Evolutionary conservation across 2,329 filamentous ascomycete species (phyloP), one percentile per base, ranked within the genome.

Genomic region (Leptosphaerulina australis): DNA sequence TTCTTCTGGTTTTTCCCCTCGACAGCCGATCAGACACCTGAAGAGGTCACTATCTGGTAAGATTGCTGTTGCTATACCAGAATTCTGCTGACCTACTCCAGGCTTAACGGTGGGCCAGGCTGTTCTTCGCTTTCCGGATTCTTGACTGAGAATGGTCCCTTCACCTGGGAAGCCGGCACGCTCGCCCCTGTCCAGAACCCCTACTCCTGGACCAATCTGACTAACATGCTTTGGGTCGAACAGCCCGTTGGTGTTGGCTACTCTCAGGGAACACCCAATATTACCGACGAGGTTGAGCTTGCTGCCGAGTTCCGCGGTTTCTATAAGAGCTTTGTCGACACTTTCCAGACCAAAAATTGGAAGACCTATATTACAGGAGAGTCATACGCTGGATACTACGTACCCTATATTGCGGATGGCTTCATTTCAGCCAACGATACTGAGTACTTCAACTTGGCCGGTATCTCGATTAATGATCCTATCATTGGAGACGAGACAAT

Each of bases 71-170:
- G n/a, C 9, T 25, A n/a, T 9, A 1, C 18, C 30, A 10, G 5
- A 20, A 5, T 7, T 11, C n/a, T 46, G 17, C 48, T 57, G 14
- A 59, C 22, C 10, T 44, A 4, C 26, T 15, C 11, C 30, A 70
- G 67, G 68, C 63, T 73, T 39, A 73, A 74, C 36, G 71, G 70
- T 21, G 71, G 70, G 7, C 73, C 74, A 5, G 74, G 74, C 2
- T 76, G 74, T 55, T 69, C 62, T 24, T 88, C 85, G 1, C 77
- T 90, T 5, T 80, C 85, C 58, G 88, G 87, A 6, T 76, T 92
- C 1, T 69, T 93, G 8, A 87, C 90, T 40, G 89, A 93, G 61
- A 92, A 91, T 60, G 88, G 90, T 0, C 87, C 88, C 0, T 71
- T 71, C 41, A 68, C 58, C 1, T 74, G 72, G 70, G 82, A 87